These are phyloP conservation scores for Davidsoniella eucalypti DNA, from an alignment of 2,329 filamentous ascomycete species.

Conservation along the genomic window DNA sequence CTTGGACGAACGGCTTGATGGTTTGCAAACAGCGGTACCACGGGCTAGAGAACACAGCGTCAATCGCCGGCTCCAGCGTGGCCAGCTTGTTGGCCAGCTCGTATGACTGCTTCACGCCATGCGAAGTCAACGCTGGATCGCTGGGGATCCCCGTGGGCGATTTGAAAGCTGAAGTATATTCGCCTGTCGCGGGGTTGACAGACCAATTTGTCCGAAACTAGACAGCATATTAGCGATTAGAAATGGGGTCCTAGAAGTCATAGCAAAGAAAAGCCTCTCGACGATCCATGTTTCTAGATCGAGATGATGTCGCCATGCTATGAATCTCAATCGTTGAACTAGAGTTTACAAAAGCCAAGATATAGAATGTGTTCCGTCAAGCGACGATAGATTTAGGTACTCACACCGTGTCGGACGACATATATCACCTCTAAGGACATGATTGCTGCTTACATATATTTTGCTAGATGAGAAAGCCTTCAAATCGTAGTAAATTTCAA, in stretches of 20 bases:
- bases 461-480: constrained; percentile 17
- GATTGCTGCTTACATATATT: constrained; percentile 1
- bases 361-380: neutral
- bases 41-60: constrained; percentile 66
- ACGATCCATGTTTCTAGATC: neutral
- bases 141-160: constrained; percentile 78
- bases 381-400: constrained; percentile 16
- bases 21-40: constrained; percentile 85
- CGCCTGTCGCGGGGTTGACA: constrained; percentile 64
- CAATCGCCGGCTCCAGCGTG: constrained; percentile 47
- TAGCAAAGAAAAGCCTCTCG: neutral
- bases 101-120: constrained; percentile 69
- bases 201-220: constrained; percentile 86
- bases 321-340: neutral
- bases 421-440: constrained; percentile 61
- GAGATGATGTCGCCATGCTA: constrained; percentile 14
- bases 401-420: constrained; percentile 58
- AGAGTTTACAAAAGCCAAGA: neutral
- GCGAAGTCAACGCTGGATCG: constrained; percentile 72
- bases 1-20: constrained; percentile 50
- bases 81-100: constrained; percentile 56
- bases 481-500: too few species aligned
- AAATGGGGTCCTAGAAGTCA: constrained; percentile 3
- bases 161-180: constrained; percentile 54
- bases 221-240: constrained; percentile 3